phyloP scores from a whole-genome alignment of 2,329 filamentous ascomycete genomes.

The Curvularia sp. region DNA sequence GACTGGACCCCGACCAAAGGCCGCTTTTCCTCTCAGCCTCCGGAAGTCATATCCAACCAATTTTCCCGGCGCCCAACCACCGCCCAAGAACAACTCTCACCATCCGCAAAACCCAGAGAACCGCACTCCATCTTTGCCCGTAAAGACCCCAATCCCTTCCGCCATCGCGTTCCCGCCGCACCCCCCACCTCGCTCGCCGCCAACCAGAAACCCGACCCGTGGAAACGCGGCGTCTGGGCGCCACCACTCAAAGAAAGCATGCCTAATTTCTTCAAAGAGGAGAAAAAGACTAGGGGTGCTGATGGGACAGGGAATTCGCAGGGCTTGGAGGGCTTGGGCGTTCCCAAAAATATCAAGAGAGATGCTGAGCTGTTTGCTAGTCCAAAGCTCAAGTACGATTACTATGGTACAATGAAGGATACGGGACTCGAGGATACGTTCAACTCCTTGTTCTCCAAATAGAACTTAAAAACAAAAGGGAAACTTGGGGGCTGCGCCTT shows the following conservation, averaged over 20 bases:
- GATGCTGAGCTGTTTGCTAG: slow-evolving; percentile 41
- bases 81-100: slow-evolving; percentile 1
- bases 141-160: slow-evolving; percentile 64
- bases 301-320: slow-evolving; percentile 18
- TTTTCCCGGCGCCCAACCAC: slow-evolving; percentile 8
- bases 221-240: slow-evolving; percentile 53
- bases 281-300: slow-evolving; percentile 29
- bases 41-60: slow-evolving; percentile 31
- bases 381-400: slow-evolving; percentile 46
- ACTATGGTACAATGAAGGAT: slow-evolving; percentile 38
- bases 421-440: slow-evolving; percentile 46
- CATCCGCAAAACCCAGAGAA: slow-evolving; percentile 17
- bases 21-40: slow-evolving; percentile 49
- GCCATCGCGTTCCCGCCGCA: slow-evolving; percentile 72
- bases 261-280: slow-evolving; percentile 60
- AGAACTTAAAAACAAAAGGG: neutral
- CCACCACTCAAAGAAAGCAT: slow-evolving; percentile 61
- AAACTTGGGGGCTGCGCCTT: neutral
- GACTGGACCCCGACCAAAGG: slow-evolving; percentile 70
- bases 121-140: slow-evolving; percentile 35
- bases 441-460: slow-evolving; percentile 43
- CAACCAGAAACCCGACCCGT: slow-evolving; percentile 67
- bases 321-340: slow-evolving; percentile 32
- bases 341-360: slow-evolving; percentile 37
- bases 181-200: slow-evolving; percentile 62